Base-by-base conservation (phyloP, 306 rosid genomes). In the Pterocarpus macrocarpus region DNA sequence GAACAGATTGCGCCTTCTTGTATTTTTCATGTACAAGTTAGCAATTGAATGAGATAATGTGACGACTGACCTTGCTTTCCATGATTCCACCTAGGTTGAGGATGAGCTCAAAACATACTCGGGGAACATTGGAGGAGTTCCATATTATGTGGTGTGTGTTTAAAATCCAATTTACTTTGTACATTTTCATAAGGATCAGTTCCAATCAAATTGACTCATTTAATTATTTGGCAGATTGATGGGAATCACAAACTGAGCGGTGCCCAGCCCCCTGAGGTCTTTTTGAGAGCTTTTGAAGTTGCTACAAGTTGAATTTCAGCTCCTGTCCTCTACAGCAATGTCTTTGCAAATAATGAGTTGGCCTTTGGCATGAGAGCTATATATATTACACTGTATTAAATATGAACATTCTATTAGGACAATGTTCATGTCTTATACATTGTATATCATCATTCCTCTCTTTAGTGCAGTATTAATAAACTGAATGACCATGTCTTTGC, bases 181-280 rank as follows among this genome's bases (percentile, higher is more conserved):
- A 50, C 68, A 58, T 16, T 7, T 34, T 58, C 63, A 69, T 47
- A 28, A 49, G 52, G 49, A 28, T 69, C 50, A 73, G 8, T 22
- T 28, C 36, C 22, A 7, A 45, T 15, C n/a, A 32, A 32, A 66
- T 68, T 64, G 72, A 71, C 58, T 71, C 13, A n/a, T 59, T 79
- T 81, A 5, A 73, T 79, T 57, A 30, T 73, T 86, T 75, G 79
- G 65, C 91, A 95, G 99, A 88, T 95, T 67, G 92, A 94, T 83
- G 97, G 94, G 64, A 86, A 75, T 76, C 89, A 78, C 16, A 82
- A 85, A 71, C 22, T 95, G 78, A 88, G 88, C 8, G 99, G 99
- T 12, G 97, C 83, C 17, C 97, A 95, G 53, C 87, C 95, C 55
- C 88, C 94, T 53, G 97, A 91, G 79, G 87, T 80, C n/a, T 91